Evolutionary conservation across 2,329 filamentous ascomycete species (phyloP).

Genomic region (Colletotrichum zoysiae): DNA sequence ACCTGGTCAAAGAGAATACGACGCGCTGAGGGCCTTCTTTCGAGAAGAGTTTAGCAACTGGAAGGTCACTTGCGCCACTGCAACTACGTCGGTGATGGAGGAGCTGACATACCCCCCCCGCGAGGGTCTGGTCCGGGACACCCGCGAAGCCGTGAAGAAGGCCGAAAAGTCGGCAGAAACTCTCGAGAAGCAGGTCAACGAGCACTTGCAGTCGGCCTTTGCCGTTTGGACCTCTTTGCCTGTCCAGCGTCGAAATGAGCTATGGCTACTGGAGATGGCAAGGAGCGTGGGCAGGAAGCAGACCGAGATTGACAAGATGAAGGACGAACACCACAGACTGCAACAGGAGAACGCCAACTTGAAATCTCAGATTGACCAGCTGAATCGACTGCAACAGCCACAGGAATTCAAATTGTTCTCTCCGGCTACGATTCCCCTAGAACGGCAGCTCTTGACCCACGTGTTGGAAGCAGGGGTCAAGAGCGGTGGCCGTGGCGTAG

Average conservation of each 20-base stretch:
- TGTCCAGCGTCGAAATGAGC: conserved; percentile 65
- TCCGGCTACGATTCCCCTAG: conserved; percentile 65
- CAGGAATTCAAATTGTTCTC: conserved; percentile 68
- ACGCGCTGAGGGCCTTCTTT: conserved; percentile 77
- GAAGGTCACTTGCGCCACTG: conserved; percentile 66
- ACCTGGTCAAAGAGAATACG: conserved; percentile 79
- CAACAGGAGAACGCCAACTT: conserved; percentile 70
- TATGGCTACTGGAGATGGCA: conserved; percentile 73
- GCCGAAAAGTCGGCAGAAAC: conserved; percentile 66
- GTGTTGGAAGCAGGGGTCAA: conserved; percentile 61
- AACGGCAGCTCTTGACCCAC: conserved; percentile 61
- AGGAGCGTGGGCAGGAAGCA: conserved; percentile 69
- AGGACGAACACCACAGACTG: conserved; percentile 62
- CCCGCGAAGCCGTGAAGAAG: conserved; percentile 60
- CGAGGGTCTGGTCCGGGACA: conserved; percentile 55
- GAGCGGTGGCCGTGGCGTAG: conserved; percentile 54
- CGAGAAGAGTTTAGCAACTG: conserved; percentile 75
- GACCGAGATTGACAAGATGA: conserved; percentile 66
- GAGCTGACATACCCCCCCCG: conserved; percentile 64
- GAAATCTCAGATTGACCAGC: conserved; percentile 69
- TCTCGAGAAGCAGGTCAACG: conserved; percentile 76
- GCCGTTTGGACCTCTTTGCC: conserved; percentile 79
- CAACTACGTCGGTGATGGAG: conserved; percentile 63
- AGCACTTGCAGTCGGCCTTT: conserved; percentile 84
- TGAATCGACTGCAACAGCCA: conserved; percentile 70